Conservation (phyloP, 805 yeast genomes). For the Peterozyma xylosa region DNA sequence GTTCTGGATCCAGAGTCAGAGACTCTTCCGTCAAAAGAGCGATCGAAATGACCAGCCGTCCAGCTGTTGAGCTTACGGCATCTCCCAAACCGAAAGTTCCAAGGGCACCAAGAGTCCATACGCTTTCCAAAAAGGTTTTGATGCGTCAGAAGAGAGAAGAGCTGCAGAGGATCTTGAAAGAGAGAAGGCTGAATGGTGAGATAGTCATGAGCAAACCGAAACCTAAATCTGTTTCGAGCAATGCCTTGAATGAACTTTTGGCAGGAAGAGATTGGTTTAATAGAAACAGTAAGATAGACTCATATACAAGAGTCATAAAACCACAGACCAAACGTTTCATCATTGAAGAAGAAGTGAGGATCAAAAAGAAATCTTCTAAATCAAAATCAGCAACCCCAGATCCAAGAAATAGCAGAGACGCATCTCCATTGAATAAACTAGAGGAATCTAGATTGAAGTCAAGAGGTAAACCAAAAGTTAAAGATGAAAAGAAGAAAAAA, state of each 20-base stretch:
- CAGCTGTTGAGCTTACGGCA: background rate
- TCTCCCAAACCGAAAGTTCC: background rate
- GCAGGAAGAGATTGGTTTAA: slow-evolving; percentile 8
- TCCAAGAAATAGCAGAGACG: background rate
- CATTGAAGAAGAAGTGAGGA: slow-evolving; percentile 1
- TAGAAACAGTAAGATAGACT: slow-evolving; percentile 2
- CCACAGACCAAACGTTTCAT: slow-evolving; percentile 6
- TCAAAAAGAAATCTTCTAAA: background rate
- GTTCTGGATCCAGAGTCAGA: slow-evolving; percentile 7
- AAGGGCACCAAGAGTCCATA: background rate
- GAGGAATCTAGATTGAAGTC: slow-evolving; percentile 3
- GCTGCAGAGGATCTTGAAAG: background rate
- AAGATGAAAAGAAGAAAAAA: slow-evolving; percentile 2
- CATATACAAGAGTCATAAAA: slow-evolving; percentile 3
- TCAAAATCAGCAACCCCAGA: background rate
- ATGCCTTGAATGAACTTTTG: slow-evolving; percentile 1
- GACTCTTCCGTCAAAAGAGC: slow-evolving; percentile 9
- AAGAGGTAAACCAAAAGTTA: slow-evolving; percentile 1
- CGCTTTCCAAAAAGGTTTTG: background rate
- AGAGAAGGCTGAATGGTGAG: background rate
- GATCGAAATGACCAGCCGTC: background rate
- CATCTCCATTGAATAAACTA: background rate
- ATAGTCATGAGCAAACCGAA: background rate
- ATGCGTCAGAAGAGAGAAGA: background rate
- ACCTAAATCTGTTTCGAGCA: background rate